These are phyloP conservation scores for Prunus armeniaca DNA, from an alignment of 306 rosid species.

Conservation along the genomic window DNA sequence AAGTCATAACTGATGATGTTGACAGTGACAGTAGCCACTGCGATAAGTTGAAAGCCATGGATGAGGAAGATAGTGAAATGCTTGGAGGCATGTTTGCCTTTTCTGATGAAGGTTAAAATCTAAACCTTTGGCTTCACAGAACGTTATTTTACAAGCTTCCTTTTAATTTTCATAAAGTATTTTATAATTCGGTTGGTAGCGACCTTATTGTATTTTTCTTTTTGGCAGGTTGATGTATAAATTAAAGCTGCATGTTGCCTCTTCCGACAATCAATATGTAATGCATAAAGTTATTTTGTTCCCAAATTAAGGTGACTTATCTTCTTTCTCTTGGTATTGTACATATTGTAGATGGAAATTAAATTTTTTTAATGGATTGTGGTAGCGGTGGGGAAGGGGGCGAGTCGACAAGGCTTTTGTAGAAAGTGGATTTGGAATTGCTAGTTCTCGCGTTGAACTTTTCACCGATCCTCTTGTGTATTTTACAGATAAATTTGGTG, in stretches of 20 bases:
- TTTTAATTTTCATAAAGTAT: background rate
- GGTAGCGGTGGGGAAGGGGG: conserved; percentile 13
- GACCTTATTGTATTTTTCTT: background rate
- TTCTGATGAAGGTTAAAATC: conserved; percentile 57
- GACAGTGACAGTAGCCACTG: conserved; percentile 46
- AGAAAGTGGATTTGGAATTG: conserved; percentile 30
- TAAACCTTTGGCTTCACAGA: background rate
- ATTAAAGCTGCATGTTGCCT: background rate
- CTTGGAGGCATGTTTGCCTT: conserved; percentile 61
- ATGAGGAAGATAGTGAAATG: conserved; percentile 50
- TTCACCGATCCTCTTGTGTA: conserved; percentile 27
- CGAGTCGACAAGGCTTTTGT: conserved; percentile 18
- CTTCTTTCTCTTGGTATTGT: conserved; percentile 24
- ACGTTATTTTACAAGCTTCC: background rate
- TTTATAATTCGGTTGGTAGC: background rate
- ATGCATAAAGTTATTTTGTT: conserved; percentile 18
- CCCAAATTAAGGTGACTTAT: conserved; percentile 8
- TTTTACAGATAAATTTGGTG: conserved; percentile 41
- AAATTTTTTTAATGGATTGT: conserved; percentile 30
- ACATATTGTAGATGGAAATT: conserved; percentile 41
- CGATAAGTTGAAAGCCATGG: conserved; percentile 40
- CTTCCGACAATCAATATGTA: conserved; percentile 5
- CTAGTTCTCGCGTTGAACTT: conserved; percentile 25
- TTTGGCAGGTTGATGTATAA: conserved; percentile 28
- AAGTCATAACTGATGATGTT: conserved; percentile 49